A percentile compares a stretch with the other conserved stretches of the same genome.
Evolutionary conservation across 2,329 filamentous ascomycete genomes (phyloP).

Genomic region (Colletotrichum caudatum): DNA sequence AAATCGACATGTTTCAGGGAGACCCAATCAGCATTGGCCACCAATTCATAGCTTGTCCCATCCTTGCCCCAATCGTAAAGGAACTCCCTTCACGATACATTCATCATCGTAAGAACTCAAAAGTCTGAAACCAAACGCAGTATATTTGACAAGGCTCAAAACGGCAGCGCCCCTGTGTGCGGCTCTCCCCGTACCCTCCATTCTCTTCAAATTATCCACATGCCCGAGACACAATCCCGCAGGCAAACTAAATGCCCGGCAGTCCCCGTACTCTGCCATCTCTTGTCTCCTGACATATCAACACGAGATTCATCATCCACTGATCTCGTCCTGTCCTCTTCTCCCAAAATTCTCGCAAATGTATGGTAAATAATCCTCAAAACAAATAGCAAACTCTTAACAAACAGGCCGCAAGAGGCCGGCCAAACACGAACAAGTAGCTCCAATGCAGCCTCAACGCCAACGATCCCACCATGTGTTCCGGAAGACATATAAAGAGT

Average conservation of each 20-base stretch:
- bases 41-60: not conserved
- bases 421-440: conserved; percentile 20
- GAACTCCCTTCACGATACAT: not conserved
- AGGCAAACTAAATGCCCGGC: conserved; percentile 15
- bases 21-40: not conserved
- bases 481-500: conserved; percentile 5
- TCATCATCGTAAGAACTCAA: not conserved
- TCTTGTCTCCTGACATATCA: conserved; percentile 26
- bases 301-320: conserved; percentile 9
- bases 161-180: conserved; percentile 31
- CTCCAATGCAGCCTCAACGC: conserved; percentile 40
- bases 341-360: conserved; percentile 34
- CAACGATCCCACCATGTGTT: conserved; percentile 12
- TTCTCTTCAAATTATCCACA: conserved; percentile 26
- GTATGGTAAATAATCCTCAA: conserved; percentile 23
- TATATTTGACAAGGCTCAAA: conserved; percentile 39
- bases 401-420: conserved; percentile 18
- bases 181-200: conserved; percentile 9
- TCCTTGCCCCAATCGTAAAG: not conserved
- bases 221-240: conserved; percentile 13
- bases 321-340: conserved; percentile 27
- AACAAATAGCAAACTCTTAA: conserved; percentile 29
- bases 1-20: not conserved
- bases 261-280: conserved; percentile 20
- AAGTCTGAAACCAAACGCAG: conserved; percentile 25